Evolutionary conservation across 176 grass and related monocot species (phyloP), one percentile per base, ranked within the genome.

Genomic region (Tuctoria greenei): DNA sequence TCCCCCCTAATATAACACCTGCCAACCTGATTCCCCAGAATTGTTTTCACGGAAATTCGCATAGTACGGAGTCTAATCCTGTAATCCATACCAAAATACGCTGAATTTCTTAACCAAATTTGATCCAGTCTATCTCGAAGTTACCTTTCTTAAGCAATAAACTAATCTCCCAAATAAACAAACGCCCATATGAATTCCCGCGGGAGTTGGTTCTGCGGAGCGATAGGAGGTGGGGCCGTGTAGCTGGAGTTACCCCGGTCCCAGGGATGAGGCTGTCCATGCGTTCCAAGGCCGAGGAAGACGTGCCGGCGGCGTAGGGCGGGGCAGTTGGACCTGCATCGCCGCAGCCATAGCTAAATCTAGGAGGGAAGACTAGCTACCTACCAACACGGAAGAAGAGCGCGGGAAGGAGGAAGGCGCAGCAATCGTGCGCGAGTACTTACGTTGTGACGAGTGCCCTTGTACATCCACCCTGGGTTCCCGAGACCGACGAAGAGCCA

Each of bases 401-500:
- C 21, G 55, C 55, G 23, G 23, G 20, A 26, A 58, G 9, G 21
- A 23, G 55, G 3, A 4, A 26, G 10, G 55, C 55, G 10, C 3
- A 26, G 0, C 21, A 21, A 7, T 8, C 10, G 44, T 16, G 20
- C 17, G 37, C 12, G 69, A 4, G 35, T 80, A 39, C 45, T 72
- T 75, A 94, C 92, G 70, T 94, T 94, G 71, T 94, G 92, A 14
- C 92, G 84, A 20, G 88, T 94, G 10, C 88, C 75, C 67, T 84
- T 76, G 55, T 91, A 91, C 79, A 94, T 63, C 82, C 82, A 84
- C 8, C 92, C 88, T 16, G 88, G 88, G 55, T 91, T 91, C 41
- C 92, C 92, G 11, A 94, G 88, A 18, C 92, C 92, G 23, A 91
- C 83, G 64, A 94, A 64, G 63, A 94, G 85, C 92, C 92, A 94